Evolutionary conservation across 1,284 basidiomycete genomes (phyloP), one percentile per base, ranked within the genome.

Genomic region (Trichosporon sp.): DNA sequence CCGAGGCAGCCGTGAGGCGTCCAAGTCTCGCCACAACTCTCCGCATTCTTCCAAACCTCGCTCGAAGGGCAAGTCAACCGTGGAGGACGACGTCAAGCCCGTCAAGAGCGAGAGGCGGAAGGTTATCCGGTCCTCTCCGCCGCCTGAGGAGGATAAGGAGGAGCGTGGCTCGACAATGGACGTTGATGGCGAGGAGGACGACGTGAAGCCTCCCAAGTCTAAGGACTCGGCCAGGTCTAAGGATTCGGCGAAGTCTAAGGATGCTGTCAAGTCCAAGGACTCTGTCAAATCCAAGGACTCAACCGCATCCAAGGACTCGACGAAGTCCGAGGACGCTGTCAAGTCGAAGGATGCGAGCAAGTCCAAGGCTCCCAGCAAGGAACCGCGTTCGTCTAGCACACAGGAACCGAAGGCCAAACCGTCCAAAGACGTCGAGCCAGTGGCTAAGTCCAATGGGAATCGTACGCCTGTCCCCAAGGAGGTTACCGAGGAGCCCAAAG

Each of bases 21-120:
- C 57, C 33, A 61, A 61, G 56, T 37, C 37, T n/a, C 49, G 27
- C 4, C 27, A 14, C 14, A 25, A 25, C 5, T 54, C 49, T 10
- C 49, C 49, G 6, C 49, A 27, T 8, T 27, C 49, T 16, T 5
- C 25, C 14, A 46, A 59, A 27, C 27, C 58, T 5, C 21, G 34
- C 5, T 59, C 58, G 4, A 59, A 40, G 58, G 56, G 32, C 19
- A 58, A 59, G 31, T 14, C 56, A 11, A 37, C 34, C 31, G 56
- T 52, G 11, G 64, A 44, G 29, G 40, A 61, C 36, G 57, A 46
- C 8, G 34, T 25, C 32, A 58, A 63, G 62, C 19, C 49, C n/a
- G 57, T 27, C 27, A 37, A 29, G 21, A 37, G 6, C 25, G 33
- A 54, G 16, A 54, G 27, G 49, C 49, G 49, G 27, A 54, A 54